Evolutionary conservation across 495 filamentous ascomycete genomes (phyloP).

Genomic region (Aspergillus coremiiformis): DNA sequence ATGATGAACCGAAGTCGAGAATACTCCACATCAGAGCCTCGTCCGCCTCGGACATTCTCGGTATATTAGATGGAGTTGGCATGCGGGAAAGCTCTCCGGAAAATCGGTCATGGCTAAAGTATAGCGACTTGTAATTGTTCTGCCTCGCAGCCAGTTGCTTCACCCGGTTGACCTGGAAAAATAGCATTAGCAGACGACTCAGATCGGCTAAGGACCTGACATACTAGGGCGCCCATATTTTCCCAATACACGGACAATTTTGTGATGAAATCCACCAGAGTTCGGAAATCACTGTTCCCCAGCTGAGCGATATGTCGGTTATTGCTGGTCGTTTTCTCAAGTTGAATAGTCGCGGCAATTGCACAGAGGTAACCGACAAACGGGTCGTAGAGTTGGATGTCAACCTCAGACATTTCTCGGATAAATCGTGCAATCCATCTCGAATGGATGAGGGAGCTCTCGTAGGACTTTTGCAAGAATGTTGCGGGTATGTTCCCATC

Average conservation of each 20-base stretch:
- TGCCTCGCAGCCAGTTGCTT: conserved; percentile 20
- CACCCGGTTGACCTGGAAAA: conserved; percentile 13
- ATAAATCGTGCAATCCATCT: conserved; percentile 26
- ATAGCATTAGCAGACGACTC: background rate
- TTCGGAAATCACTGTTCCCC: conserved; percentile 21
- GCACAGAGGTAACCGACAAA: conserved; percentile 26
- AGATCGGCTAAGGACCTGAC: background rate
- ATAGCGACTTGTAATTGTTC: conserved; percentile 23
- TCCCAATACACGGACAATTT: conserved; percentile 18
- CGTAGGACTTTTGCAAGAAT: conserved; percentile 27
- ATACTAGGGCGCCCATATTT: conserved; percentile 21
- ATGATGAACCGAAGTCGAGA: conserved; percentile 20
- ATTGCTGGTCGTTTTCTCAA: conserved; percentile 23
- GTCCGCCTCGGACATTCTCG: conserved; percentile 21
- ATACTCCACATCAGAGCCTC: conserved; percentile 27
- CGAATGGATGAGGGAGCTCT: conserved; percentile 24
- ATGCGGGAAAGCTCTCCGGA: conserved; percentile 21
- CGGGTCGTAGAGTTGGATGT: conserved; percentile 16
- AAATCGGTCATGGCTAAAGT: conserved; percentile 25
- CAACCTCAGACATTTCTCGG: conserved; percentile 21
- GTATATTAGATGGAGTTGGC: conserved; percentile 23
- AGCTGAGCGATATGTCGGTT: conserved; percentile 21
- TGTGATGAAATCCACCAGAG: conserved; percentile 20
- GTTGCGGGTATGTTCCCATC: conserved; percentile 23
- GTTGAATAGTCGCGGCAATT: conserved; percentile 25